Evolutionary conservation across 2,329 filamentous ascomycete species (phyloP).

Genomic region (Penicillium verrucosum): DNA sequence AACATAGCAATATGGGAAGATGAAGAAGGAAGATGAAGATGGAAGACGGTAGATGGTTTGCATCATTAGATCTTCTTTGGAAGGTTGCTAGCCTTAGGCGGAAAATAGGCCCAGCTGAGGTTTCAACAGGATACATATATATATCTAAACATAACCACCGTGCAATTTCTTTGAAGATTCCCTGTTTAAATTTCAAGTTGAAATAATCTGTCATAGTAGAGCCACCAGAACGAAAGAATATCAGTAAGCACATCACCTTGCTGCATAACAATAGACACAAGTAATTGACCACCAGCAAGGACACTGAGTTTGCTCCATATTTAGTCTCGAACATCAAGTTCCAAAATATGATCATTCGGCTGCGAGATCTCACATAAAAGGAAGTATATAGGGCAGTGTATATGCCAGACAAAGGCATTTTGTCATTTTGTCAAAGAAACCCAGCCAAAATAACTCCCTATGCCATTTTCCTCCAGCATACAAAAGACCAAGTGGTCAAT

Average conservation of each 20-base stretch:
- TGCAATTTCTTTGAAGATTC: neutral
- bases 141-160: neutral
- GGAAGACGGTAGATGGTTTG: neutral
- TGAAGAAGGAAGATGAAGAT: neutral
- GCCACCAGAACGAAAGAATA: neutral
- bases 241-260: neutral
- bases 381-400: neutral
- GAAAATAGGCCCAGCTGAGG: neutral
- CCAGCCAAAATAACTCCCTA: neutral
- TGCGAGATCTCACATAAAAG: neutral
- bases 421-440: neutral
- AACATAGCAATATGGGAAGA: neutral
- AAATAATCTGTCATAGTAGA: neutral
- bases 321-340: neutral
- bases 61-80: neutral
- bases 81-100: neutral
- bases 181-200: neutral
- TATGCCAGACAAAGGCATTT: neutral
- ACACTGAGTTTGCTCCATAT: no score
- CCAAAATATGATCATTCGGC: neutral
- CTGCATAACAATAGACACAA: neutral
- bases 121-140: neutral
- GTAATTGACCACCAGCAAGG: neutral
- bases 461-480: neutral
- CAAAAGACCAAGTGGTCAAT: neutral